phyloP scores from a whole-genome alignment of 192 early-diverging fungal genomes.

The Phycomyces blakesleeanus region DNA sequence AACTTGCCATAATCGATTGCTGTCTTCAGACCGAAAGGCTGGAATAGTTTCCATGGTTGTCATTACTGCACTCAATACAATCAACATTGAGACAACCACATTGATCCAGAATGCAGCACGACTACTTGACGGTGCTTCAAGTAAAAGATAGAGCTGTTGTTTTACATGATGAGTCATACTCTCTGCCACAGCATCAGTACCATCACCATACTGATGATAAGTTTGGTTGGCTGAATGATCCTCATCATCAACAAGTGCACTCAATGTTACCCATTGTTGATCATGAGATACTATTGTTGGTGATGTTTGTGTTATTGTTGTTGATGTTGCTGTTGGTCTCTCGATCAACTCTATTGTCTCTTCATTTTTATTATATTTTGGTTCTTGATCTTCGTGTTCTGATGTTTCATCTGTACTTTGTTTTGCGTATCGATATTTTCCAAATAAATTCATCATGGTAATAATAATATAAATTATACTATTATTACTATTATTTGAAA shows the following conservation, averaged over 20 bases:
- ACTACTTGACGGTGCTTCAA: conserved; percentile 78
- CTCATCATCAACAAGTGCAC: neutral
- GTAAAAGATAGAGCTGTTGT: conserved; percentile 61
- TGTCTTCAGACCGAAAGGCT: conserved; percentile 55
- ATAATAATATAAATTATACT: neutral
- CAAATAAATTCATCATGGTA: too few relatives aligned
- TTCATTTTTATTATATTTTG: too few relatives aligned
- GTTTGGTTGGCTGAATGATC: too few relatives aligned
- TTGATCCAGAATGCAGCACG: conserved; percentile 66
- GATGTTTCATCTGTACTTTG: too few relatives aligned
- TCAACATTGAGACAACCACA: conserved; percentile 69
- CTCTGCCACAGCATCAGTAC: neutral
- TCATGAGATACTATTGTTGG: too few relatives aligned
- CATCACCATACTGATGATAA: neutral
- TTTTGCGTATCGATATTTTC: too few relatives aligned
- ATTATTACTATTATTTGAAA: neutral
- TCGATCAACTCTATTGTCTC: too few relatives aligned
- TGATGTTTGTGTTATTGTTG: too few relatives aligned
- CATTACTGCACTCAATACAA: conserved; percentile 68
- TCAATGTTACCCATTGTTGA: neutral
- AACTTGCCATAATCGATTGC: conserved; percentile 47
- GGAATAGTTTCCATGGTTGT: conserved; percentile 82
- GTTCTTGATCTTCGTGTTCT: too few relatives aligned
- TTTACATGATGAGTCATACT: conserved; percentile 32
- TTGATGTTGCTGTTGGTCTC: too few relatives aligned